Evolutionary conservation across 495 filamentous ascomycete species (phyloP).

Genomic region (Neurospora sp.): DNA sequence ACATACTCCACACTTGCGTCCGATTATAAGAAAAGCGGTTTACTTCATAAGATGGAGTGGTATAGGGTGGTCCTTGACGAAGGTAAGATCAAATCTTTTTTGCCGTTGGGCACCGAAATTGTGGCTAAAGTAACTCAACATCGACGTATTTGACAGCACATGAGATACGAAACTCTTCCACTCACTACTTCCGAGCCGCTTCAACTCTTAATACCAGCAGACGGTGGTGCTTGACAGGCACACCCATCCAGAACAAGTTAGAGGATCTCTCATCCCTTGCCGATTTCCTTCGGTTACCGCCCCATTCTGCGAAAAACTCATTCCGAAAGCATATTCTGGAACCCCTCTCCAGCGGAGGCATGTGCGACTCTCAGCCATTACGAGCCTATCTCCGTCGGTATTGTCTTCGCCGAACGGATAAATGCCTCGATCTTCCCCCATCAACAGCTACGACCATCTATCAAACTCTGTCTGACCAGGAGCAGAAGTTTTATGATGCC

Average conservation of each 20-base stretch:
- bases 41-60: slow-evolving; percentile 8
- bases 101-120: too few species aligned
- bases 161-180: slow-evolving; percentile 7
- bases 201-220: slow-evolving; percentile 16
- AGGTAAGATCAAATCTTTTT: not conserved
- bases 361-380: not conserved
- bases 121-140: not conserved
- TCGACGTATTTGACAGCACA: slow-evolving; percentile 4
- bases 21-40: slow-evolving; percentile 1
- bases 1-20: slow-evolving; percentile 9
- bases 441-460: not conserved
- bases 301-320: slow-evolving; percentile 14
- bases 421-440: not conserved
- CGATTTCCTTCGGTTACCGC: slow-evolving; percentile 32
- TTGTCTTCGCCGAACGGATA: not conserved
- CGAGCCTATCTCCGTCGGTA: not conserved
- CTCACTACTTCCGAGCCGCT: slow-evolving; percentile 8
- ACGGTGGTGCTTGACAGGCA: slow-evolving; percentile 41
- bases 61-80: slow-evolving; percentile 10
- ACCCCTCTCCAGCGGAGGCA: not conserved
- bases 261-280: slow-evolving; percentile 40
- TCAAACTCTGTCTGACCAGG: not conserved
- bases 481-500: not conserved
- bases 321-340: not conserved
- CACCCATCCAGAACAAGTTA: slow-evolving; percentile 41